phyloP scores from a whole-genome alignment of 495 filamentous ascomycete genomes.

The Aspergillus funiculosus region DNA sequence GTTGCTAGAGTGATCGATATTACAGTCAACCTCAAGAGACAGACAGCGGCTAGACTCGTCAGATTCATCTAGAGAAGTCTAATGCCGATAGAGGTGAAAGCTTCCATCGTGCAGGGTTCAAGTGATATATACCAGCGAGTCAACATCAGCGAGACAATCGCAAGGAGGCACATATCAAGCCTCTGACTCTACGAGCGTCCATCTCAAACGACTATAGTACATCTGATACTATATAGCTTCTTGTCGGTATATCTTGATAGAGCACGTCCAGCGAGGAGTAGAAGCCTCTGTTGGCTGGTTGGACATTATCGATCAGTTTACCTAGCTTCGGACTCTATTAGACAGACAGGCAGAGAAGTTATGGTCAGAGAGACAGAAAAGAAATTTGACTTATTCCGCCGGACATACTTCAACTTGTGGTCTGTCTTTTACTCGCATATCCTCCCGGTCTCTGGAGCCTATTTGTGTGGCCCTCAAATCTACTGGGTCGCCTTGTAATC shows the following conservation, averaged over 20 bases:
- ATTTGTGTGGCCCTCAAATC: slow-evolving; percentile 16
- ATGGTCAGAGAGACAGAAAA: slow-evolving; percentile 31
- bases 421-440: slow-evolving; percentile 18
- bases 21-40: slow-evolving; percentile 10
- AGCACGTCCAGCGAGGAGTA: slow-evolving; percentile 54
- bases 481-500: slow-evolving; percentile 36
- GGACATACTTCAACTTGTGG: slow-evolving; percentile 28
- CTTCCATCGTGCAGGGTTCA: slow-evolving; percentile 10
- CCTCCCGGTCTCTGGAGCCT: slow-evolving; percentile 14
- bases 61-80: slow-evolving; percentile 7
- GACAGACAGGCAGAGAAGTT: slow-evolving; percentile 33
- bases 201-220: slow-evolving; percentile 45
- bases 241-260: slow-evolving; percentile 63
- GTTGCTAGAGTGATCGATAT: slow-evolving; percentile 13
- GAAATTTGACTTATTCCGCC: slow-evolving; percentile 43
- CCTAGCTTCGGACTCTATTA: slow-evolving; percentile 47
- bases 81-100: slow-evolving; percentile 7
- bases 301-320: slow-evolving; percentile 35
- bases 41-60: slow-evolving; percentile 5
- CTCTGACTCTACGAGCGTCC: slow-evolving; percentile 25
- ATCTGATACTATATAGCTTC: slow-evolving; percentile 60
- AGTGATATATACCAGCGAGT: slow-evolving; percentile 15
- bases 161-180: slow-evolving; percentile 19
- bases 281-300: slow-evolving; percentile 37
- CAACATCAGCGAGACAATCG: slow-evolving; percentile 17